Conservation (phyloP, 495 filamentous ascomycete genomes). For the Gamarada debralockiae region DNA sequence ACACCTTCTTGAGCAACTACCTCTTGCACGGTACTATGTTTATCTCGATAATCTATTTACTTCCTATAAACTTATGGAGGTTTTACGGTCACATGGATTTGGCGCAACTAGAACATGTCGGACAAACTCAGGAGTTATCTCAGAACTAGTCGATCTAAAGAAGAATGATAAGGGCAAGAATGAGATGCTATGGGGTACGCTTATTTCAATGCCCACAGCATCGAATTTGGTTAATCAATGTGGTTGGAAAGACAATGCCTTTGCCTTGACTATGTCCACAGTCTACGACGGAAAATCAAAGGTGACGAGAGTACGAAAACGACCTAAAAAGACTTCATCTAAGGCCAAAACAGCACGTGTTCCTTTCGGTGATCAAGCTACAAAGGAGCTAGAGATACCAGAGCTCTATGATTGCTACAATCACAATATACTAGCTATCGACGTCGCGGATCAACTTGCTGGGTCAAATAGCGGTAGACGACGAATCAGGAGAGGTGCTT, state of each 20-base stretch:
- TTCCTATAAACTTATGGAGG: not conserved
- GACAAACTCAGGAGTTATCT: not conserved
- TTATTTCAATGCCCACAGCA: not conserved
- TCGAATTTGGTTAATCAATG: not conserved
- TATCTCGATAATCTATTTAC: conserved; percentile 3
- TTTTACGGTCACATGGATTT: not conserved
- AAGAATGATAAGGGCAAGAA: conserved; percentile 1
- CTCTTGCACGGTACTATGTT: conserved; percentile 1
- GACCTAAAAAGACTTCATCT: not conserved
- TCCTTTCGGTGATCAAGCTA: not conserved
- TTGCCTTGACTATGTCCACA: not conserved
- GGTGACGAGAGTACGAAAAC: not conserved
- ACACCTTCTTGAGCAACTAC: not conserved
- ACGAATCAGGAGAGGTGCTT: not conserved
- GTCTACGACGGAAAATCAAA: not conserved
- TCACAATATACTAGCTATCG: conserved; percentile 1
- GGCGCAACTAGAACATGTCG: not conserved
- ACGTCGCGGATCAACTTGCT: not conserved
- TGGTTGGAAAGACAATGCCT: not conserved
- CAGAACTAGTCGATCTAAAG: not conserved
- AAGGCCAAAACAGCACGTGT: not conserved
- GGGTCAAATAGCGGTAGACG: not conserved
- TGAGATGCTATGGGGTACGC: not conserved
- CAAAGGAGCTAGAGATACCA: not conserved
- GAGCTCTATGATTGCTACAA: not conserved